Base-by-base conservation (phyloP, 2,329 filamentous ascomycete genomes). In the Ophiosphaerella herpotricha region DNA sequence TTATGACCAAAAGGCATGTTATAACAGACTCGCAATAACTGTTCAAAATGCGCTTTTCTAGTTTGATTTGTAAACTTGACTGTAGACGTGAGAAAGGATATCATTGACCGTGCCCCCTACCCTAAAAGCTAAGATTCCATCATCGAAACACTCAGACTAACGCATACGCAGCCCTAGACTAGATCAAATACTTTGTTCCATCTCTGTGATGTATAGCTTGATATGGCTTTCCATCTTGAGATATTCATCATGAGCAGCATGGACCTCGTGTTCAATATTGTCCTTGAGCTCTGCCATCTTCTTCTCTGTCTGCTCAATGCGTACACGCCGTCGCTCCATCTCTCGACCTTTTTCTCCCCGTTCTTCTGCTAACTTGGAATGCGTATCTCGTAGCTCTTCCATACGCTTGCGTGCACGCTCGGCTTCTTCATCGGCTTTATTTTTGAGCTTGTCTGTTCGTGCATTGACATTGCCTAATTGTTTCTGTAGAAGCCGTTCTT, bases 201-300 rank as follows among this genome's bases (percentile, higher is more conserved):
- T 97, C 80, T 99, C 94, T 4, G 90, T 96, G 68, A 99, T 96
- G 78, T 99, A 99, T 55, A 97, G 80, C 75, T 92, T 93, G 73
- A 99, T 95, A 71, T 99, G 94, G 33, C 91, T 88, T 74, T 97
- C 93, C 85, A 99, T 88, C 84, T 97, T 97, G 70, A 96, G 82
- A 75, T 96, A 99, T 78, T 97, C 91, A 60, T 96, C 92, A 64
- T 96, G 86, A 1, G 94, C 91, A 48, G 84, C 85, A 69, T 94
- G 90, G 7, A 97, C 88, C 75, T 99, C 94, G 54, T 88, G 92
- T 70, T 97, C 93, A 56, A 99, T 96, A 65, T 94, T 95, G 72
- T 97, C 94, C 71, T 97, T 97, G 61, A 99, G 82, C 74, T 99
- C 94, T 40, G 89, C 86, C 93, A 97, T 99, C 92, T 97, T 97